A percentile compares a stretch with the other conserved stretches of the same genome.
Conservation (phyloP, 1,139 yeast genomes). For the Sugiyamaella novakii region DNA sequence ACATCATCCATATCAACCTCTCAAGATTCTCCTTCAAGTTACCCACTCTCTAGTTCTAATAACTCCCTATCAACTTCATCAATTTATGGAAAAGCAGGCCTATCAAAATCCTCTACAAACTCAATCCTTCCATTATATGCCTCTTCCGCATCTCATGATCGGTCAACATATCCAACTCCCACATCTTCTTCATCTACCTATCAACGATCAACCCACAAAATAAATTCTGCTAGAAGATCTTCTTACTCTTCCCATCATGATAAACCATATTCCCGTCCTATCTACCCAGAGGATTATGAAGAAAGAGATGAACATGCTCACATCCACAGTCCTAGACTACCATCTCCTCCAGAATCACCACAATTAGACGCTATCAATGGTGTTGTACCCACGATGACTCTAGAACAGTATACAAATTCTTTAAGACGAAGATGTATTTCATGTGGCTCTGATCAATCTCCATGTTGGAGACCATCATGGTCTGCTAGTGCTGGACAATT, state of each 20-base stretch:
- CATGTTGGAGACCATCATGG: conserved; percentile 99
- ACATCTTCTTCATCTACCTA: conserved; percentile 1
- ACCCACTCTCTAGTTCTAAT: no score
- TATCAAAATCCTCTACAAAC: conserved; percentile 17
- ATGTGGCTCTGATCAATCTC: conserved; percentile 88
- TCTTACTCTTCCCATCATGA: conserved; percentile 2
- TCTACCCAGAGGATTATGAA: conserved; percentile 4
- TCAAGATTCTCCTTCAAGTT: conserved; percentile 10
- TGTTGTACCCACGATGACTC: conserved; percentile 17
- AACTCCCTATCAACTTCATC: conserved; percentile 16
- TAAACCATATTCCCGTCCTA: conserved; percentile 12
- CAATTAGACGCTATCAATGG: conserved; percentile 5
- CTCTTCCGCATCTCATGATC: conserved; percentile 22
- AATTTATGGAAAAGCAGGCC: conserved; percentile 17
- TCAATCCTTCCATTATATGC: conserved; percentile 15
- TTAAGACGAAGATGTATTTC: conserved; percentile 64
- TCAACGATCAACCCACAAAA: conserved; percentile 3
- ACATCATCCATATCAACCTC: conserved; percentile 7
- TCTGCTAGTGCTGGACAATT: conserved; percentile 82
- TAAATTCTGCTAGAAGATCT: conserved; percentile 1
- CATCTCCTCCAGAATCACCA: conserved; percentile 30
- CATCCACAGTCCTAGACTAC: conserved; percentile 19
- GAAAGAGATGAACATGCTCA: conserved; percentile 9
- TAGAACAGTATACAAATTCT: conserved; percentile 23
- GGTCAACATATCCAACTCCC: not conserved